Percentiles rank a stretch among this genome's conserved stretches.
phyloP scores from a whole-genome alignment of 805 yeast genomes.

The Saturnispora quitensis region DNA sequence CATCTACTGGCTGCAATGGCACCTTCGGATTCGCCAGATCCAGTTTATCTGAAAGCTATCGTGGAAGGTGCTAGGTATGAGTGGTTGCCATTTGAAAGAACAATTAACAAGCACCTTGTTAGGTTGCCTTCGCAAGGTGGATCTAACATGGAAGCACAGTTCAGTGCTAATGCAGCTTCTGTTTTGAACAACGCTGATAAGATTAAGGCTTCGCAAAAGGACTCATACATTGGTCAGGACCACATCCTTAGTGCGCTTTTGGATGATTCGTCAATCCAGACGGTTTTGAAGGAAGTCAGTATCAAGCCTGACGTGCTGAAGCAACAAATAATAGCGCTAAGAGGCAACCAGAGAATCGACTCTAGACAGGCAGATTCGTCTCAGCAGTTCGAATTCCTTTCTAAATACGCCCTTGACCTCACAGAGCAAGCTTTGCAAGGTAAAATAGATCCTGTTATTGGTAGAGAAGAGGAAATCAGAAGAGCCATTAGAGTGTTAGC shows the following conservation, averaged over 20 bases:
- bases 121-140: conserved; percentile 84
- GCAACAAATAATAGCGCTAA: conserved; percentile 65
- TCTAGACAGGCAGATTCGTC: conserved; percentile 91
- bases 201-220: conserved; percentile 81
- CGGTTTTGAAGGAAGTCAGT: conserved; percentile 60
- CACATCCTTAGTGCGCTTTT: conserved; percentile 79
- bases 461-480: conserved; percentile 97
- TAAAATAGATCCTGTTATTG: conserved; percentile 94
- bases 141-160: conserved; percentile 72
- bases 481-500: conserved; percentile 90
- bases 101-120: conserved; percentile 73
- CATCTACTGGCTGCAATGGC: conserved; percentile 91
- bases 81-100: conserved; percentile 69
- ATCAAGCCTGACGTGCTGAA: conserved; percentile 65
- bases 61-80: conserved; percentile 83
- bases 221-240: conserved; percentile 87
- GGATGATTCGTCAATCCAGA: conserved; percentile 65
- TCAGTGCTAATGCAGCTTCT: conserved; percentile 69
- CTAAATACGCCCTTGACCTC: conserved; percentile 87
- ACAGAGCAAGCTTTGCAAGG: conserved; percentile 92
- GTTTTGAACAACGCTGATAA: conserved; percentile 67
- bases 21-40: conserved; percentile 42
- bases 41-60: conserved; percentile 68
- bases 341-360: conserved; percentile 90
- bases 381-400: conserved; percentile 69